Evolutionary conservation across 805 yeast species (phyloP).

Genomic region (Candida sithepensis): DNA sequence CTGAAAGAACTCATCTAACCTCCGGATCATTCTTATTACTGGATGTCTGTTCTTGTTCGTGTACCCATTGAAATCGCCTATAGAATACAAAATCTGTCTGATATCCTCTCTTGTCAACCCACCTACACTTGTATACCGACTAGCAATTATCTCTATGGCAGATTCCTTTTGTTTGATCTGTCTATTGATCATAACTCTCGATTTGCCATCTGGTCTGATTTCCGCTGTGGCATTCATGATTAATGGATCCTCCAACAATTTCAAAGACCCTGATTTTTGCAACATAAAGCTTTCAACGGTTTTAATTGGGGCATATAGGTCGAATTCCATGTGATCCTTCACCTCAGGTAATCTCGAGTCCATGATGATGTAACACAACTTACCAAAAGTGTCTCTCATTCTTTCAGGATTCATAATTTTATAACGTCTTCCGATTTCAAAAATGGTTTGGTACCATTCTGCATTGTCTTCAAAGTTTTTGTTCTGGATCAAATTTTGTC

Average conservation of each 20-base stretch:
- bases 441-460: constrained; percentile 66
- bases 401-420: constrained; percentile 82
- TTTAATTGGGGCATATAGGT: constrained; percentile 65
- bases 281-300: constrained; percentile 52
- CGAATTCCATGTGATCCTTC: constrained; percentile 68
- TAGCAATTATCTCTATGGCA: constrained; percentile 61
- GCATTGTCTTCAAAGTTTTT: constrained; percentile 68
- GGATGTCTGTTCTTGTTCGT: constrained; percentile 67
- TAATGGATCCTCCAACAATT: constrained; percentile 53
- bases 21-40: constrained; percentile 55
- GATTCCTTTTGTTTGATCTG: constrained; percentile 63
- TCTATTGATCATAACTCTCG: constrained; percentile 50
- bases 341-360: constrained; percentile 75
- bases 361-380: constrained; percentile 80
- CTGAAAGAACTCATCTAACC: constrained; percentile 45
- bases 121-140: constrained; percentile 40
- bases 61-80: constrained; percentile 76
- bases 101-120: constrained; percentile 55
- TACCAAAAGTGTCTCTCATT: constrained; percentile 77
- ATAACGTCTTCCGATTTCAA: constrained; percentile 77
- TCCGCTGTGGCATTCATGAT: constrained; percentile 65
- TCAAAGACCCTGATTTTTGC: constrained; percentile 34
- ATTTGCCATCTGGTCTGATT: constrained; percentile 55
- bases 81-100: constrained; percentile 69
- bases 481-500: constrained; percentile 59